These are phyloP conservation scores for Leccinum pachyderme DNA, from an alignment of 1,284 basidiomycete genomes.

Conservation along the genomic window DNA sequence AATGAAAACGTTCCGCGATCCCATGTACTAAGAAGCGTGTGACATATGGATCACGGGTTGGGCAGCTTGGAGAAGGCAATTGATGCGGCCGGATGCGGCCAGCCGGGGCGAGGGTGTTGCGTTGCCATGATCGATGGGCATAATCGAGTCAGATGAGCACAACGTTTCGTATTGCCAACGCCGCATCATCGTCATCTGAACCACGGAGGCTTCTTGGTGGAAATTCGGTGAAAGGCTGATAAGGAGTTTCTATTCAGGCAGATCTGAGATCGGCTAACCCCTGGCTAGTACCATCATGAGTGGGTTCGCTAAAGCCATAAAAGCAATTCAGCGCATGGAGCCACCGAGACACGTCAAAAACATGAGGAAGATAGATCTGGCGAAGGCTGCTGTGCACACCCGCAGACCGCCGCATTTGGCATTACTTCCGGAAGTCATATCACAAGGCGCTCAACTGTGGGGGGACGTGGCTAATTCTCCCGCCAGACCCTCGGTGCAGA, in stretches of 20 bases:
- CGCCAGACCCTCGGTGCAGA: conserved; percentile 7
- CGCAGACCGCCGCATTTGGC: conserved; percentile 14
- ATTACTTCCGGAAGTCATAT: conserved; percentile 7
- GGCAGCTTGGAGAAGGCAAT: background rate
- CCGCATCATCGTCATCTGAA: background rate
- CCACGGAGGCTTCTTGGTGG: conserved; percentile 10
- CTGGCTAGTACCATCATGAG: conserved; percentile 18
- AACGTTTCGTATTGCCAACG: conserved; percentile 2
- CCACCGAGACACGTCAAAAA: conserved; percentile 26
- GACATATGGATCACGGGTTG: background rate
- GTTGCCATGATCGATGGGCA: conserved; percentile 20
- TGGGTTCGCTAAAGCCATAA: conserved; percentile 23
- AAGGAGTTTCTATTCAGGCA: conserved; percentile 17
- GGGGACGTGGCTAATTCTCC: conserved; percentile 2
- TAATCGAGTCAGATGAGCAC: conserved; percentile 20
- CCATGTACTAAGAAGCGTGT: conserved; percentile 1
- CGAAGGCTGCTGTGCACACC: conserved; percentile 9
- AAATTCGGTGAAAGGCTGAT: conserved; percentile 33
- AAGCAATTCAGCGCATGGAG: conserved; percentile 14
- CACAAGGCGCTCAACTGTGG: background rate
- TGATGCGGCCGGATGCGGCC: conserved; percentile 15
- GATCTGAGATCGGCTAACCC: conserved; percentile 28
- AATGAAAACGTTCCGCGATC: conserved; percentile 26
- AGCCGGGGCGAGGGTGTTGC: conserved; percentile 2
- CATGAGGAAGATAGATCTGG: conserved; percentile 24